A percentile compares a stretch with the other conserved stretches of the same genome.
These are phyloP conservation scores for Parsonsia alboflavescens DNA, from an alignment of 257 asterid species.

Conservation along the genomic window DNA sequence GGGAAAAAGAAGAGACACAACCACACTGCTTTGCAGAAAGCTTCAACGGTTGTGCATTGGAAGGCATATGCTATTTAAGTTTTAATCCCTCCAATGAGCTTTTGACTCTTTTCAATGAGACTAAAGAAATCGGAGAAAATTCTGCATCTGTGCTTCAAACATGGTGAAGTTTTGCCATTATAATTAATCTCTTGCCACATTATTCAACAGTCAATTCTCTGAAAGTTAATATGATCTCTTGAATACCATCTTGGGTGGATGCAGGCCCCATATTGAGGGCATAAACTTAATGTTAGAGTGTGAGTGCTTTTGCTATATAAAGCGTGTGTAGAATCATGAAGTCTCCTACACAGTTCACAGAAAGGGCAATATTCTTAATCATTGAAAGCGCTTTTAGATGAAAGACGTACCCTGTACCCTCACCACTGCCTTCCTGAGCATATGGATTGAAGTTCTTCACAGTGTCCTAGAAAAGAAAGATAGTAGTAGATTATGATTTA, in stretches of 20 bases:
- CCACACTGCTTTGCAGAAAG: background rate
- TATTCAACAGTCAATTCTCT: background rate
- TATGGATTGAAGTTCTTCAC: constrained; percentile 72
- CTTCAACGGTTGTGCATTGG: background rate
- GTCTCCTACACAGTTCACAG: background rate
- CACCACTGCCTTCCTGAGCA: constrained; percentile 60
- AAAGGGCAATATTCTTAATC: background rate
- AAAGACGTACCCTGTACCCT: constrained; percentile 86
- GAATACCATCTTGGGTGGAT: background rate
- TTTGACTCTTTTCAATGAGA: background rate
- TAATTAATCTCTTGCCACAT: background rate
- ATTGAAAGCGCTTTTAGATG: constrained; percentile 7
- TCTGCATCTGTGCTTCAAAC: background rate
- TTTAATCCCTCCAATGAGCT: background rate
- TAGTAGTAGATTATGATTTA: background rate
- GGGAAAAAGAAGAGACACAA: background rate
- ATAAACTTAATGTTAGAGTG: background rate
- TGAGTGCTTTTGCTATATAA: background rate
- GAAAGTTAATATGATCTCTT: background rate
- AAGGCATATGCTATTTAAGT: background rate
- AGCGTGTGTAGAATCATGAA: background rate
- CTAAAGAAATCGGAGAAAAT: background rate
- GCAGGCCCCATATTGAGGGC: background rate
- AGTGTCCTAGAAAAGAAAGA: constrained; percentile 56
- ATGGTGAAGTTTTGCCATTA: background rate